Evolutionary conservation across 108 stramenopile genomes (phyloP).

Genomic region (Epipyxis sp.): DNA sequence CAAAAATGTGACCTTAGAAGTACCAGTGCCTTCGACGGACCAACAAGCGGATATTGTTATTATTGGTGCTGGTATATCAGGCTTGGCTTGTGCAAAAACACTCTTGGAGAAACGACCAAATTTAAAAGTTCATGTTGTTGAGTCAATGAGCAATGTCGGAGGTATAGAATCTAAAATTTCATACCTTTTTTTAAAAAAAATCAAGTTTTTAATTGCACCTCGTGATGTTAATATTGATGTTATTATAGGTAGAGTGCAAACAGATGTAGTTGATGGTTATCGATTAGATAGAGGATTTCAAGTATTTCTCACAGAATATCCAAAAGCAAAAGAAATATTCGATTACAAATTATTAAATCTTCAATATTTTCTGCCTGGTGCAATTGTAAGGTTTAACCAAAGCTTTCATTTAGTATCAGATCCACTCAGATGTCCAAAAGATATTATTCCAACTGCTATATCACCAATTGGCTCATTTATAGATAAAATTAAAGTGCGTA

Average conservation of each 20-base stretch:
- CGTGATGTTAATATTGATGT: too few species aligned
- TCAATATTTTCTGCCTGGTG: conserved; percentile 44
- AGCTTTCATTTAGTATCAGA: conserved; percentile 48
- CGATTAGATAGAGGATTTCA: conserved; percentile 52
- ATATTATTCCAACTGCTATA: neutral
- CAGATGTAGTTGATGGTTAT: conserved; percentile 48
- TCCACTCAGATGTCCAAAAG: conserved; percentile 43
- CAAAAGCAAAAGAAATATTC: conserved; percentile 40
- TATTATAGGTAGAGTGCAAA: conserved; percentile 41
- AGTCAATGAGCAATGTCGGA: conserved; percentile 13
- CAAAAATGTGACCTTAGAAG: too few species aligned
- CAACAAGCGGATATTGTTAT: conserved; percentile 42
- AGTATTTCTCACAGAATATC: conserved; percentile 52
- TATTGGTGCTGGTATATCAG: conserved; percentile 47
- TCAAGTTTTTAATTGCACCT: too few species aligned
- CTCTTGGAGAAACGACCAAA: neutral
- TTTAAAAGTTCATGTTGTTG: conserved; percentile 19
- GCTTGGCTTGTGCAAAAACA: conserved; percentile 43
- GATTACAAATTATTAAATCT: conserved; percentile 44
- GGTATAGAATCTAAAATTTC: conserved; percentile 17
- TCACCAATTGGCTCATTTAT: neutral
- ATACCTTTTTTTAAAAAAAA: too few species aligned
- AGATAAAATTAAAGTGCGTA: conserved; percentile 45
- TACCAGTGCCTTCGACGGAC: too few species aligned
- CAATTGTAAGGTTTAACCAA: conserved; percentile 37